Conservation (phyloP, 257 asterid species). For the Solanum microdontum region DNA sequence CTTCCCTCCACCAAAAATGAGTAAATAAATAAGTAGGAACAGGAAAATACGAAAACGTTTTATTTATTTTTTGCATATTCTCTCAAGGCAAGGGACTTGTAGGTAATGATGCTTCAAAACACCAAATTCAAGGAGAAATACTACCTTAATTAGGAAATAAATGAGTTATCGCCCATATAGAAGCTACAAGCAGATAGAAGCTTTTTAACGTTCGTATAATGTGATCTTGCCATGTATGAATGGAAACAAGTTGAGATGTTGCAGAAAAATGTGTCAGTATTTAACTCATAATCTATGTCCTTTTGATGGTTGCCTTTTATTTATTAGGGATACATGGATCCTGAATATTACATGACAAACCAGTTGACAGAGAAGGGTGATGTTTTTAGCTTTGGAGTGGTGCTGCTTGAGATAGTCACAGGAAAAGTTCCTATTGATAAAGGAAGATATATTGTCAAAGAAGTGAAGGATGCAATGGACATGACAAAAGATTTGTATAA, state of each 20-base stretch:
- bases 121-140: not conserved
- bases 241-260: not conserved
- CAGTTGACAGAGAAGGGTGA: slow-evolving; percentile 83
- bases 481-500: slow-evolving; percentile 41
- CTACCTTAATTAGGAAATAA: not conserved
- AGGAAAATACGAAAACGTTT: not conserved
- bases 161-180: not conserved
- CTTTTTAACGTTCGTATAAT: not conserved
- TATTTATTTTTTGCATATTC: not conserved
- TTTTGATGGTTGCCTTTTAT: not conserved
- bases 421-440: slow-evolving; percentile 61
- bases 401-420: slow-evolving; percentile 57
- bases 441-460: slow-evolving; percentile 65
- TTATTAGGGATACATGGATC: slow-evolving; percentile 83
- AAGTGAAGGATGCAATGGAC: slow-evolving; percentile 50
- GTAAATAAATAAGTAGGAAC: not conserved
- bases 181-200: not conserved
- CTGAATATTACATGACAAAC: slow-evolving; percentile 87
- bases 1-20: not conserved
- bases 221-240: not conserved
- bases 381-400: slow-evolving; percentile 73
- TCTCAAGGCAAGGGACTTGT: not conserved
- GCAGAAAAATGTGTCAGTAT: not conserved
- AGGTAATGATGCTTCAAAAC: not conserved
- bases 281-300: not conserved